Evolutionary conservation across 2,329 filamentous ascomycete species (phyloP).

Genomic region (Aspergillus brasiliensis): DNA sequence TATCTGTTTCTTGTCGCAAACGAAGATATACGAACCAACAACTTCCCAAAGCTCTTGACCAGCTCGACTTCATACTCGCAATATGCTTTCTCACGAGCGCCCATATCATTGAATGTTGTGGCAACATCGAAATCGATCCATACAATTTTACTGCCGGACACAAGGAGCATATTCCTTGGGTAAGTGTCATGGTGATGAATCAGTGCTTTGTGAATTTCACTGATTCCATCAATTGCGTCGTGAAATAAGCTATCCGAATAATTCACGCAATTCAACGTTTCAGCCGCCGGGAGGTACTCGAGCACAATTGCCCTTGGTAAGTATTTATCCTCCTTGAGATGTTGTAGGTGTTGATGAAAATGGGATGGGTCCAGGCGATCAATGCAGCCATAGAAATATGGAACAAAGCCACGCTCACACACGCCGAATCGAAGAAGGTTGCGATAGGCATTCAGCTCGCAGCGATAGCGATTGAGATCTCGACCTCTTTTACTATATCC

Average conservation of each 20-base stretch:
- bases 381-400: conserved; percentile 18
- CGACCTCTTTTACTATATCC: conserved; percentile 19
- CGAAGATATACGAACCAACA: conserved; percentile 11
- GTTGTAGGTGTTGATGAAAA: conserved; percentile 9
- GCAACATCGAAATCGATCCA: conserved; percentile 30
- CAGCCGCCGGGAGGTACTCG: conserved; percentile 29
- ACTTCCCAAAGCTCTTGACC: conserved; percentile 18
- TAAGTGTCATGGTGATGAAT: conserved; percentile 24
- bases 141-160: conserved; percentile 21
- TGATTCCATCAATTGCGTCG: conserved; percentile 22
- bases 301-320: conserved; percentile 26
- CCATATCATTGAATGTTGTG: conserved; percentile 19
- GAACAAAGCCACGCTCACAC: conserved; percentile 19
- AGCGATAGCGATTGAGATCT: conserved; percentile 24
- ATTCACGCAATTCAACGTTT: conserved; percentile 24
- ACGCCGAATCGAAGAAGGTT: conserved; percentile 18
- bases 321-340: conserved; percentile 21
- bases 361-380: conserved; percentile 12
- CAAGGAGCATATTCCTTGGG: conserved; percentile 27
- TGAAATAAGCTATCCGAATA: conserved; percentile 19
- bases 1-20: not conserved
- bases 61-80: conserved; percentile 21
- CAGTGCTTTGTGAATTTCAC: conserved; percentile 23
- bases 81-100: conserved; percentile 4
- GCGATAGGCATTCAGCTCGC: conserved; percentile 22